Percentiles rank a stretch among this genome's conserved stretches.
Conservation (phyloP, 768 basidiomycete species). For the Hortiboletus campestris region DNA sequence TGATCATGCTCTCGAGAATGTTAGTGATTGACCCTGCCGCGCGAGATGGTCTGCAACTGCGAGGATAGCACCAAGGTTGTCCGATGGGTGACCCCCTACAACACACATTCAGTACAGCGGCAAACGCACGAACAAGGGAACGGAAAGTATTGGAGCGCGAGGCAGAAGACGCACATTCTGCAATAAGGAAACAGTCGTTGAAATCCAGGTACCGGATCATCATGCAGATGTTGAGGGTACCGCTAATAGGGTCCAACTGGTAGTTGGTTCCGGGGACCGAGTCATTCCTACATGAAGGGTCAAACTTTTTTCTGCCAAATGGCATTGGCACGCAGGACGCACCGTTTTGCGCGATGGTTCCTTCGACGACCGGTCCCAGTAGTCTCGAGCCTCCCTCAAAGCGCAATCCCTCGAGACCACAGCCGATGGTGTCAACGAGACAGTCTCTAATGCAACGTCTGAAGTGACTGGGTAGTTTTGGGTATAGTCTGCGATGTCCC, state of each 20-base stretch:
- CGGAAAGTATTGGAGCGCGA: not conserved
- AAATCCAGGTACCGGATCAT: constrained; percentile 93
- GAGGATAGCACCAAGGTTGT: constrained; percentile 91
- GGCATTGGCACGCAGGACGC: constrained; percentile 17
- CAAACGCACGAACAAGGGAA: not conserved
- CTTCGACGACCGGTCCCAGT: constrained; percentile 87
- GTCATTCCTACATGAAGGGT: constrained; percentile 60
- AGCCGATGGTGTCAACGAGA: constrained; percentile 91
- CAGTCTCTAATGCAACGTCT: constrained; percentile 84
- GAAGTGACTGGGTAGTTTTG: constrained; percentile 82
- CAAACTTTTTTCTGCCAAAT: constrained; percentile 8
- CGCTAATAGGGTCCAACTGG: constrained; percentile 89
- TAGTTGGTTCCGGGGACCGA: constrained; percentile 84
- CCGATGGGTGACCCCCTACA: constrained; percentile 89
- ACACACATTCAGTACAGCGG: constrained; percentile 2
- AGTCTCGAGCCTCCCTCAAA: constrained; percentile 81
- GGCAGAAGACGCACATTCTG: constrained; percentile 60
- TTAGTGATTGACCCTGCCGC: constrained; percentile 74
- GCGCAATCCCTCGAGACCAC: constrained; percentile 85
- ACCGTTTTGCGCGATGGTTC: constrained; percentile 90
- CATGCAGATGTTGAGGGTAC: constrained; percentile 94
- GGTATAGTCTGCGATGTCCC: constrained; percentile 92
- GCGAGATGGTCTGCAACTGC: constrained; percentile 90
- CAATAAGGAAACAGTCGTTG: constrained; percentile 92
- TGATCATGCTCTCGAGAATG: constrained; percentile 90